Evolutionary conservation across 192 early-diverging fungal species (phyloP).

Genomic region (Coemansia sp.): DNA sequence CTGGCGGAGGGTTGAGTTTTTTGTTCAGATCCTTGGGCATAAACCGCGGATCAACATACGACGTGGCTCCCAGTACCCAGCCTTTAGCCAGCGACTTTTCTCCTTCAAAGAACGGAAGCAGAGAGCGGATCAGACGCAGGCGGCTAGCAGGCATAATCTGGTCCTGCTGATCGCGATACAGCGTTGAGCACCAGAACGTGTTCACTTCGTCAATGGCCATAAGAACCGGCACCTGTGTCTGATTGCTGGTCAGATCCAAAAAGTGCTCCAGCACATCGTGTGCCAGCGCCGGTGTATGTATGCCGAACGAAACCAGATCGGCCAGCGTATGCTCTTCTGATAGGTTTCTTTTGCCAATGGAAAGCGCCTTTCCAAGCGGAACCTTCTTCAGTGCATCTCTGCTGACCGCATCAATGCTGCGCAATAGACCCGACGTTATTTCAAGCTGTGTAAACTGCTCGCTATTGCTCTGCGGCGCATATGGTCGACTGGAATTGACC

Average conservation of each 20-base stretch:
- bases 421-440: constrained; percentile 24
- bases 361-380: constrained; percentile 28
- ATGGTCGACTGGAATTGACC: constrained; percentile 51
- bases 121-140: constrained; percentile 33
- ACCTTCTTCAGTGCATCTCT: constrained; percentile 26
- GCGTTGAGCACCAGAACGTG: constrained; percentile 37
- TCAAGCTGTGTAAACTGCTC: constrained; percentile 38
- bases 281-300: constrained; percentile 31
- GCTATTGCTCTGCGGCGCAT: constrained; percentile 21
- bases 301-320: constrained; percentile 30
- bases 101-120: constrained; percentile 46
- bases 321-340: constrained; percentile 21
- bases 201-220: constrained; percentile 50
- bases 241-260: constrained; percentile 30
- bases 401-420: constrained; percentile 18
- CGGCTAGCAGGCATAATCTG: constrained; percentile 24
- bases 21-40: constrained; percentile 31
- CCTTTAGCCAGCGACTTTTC: constrained; percentile 18
- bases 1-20: constrained; percentile 25
- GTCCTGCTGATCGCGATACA: constrained; percentile 42
- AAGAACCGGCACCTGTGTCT: constrained; percentile 41
- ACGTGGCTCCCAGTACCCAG: constrained; percentile 41
- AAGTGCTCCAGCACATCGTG: constrained; percentile 39
- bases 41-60: constrained; percentile 28
- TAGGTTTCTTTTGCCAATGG: constrained; percentile 31